Base-by-base conservation (phyloP, 805 yeast genomes). In the Scheffersomyces spartinae region DNA sequence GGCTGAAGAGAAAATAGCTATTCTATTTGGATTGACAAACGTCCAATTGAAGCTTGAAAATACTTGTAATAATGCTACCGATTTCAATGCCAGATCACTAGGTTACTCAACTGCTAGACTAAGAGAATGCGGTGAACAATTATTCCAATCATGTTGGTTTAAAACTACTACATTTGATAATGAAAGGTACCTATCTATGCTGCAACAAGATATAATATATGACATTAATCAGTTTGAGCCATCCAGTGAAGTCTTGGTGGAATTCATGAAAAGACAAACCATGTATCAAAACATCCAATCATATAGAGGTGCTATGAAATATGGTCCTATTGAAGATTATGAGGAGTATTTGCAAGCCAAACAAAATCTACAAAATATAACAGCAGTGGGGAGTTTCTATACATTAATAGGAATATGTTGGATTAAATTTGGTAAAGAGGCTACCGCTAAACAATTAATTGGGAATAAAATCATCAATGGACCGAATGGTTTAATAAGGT, bases 171-270 rank as follows among this genome's bases (percentile, higher is more conserved):
- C 54, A 6, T 60, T 57, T 29, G 36, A 46, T 1, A 47, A 46
- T 24, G 31, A 39, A 9, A 41, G 42, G 18, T 47, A 47, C 30
- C 40, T 59, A 7, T 42, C 64, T 1, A 30, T 44, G 9, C 41
- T n/a, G n/a, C n/a, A 44, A 55, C 24, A 49, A 58, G 33, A 27
- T 58, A 1, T 40, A 64, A 20, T 55, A 48, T 33, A 52, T 58
- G 18, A 61, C 67, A 24, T 18, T 40, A 13, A 56, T 10, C 45
- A 59, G 3, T 48, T 42, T 28, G 35, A 47, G 15, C 39, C 45
- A 13, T 38, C 67, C 14, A 27, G 45, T 25, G 51, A 50, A 4
- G 42, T 53, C 18, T 20, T 55, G 18, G 18, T 27, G 8, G 43
- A 43, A 29, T 52, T 40, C 29, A 34, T 45, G 10, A 35, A 35